Percentiles rank a stretch among this genome's conserved stretches.
phyloP scores from a whole-genome alignment of 1,139 yeast genomes.

The Kluyveromyces sp. region DNA sequence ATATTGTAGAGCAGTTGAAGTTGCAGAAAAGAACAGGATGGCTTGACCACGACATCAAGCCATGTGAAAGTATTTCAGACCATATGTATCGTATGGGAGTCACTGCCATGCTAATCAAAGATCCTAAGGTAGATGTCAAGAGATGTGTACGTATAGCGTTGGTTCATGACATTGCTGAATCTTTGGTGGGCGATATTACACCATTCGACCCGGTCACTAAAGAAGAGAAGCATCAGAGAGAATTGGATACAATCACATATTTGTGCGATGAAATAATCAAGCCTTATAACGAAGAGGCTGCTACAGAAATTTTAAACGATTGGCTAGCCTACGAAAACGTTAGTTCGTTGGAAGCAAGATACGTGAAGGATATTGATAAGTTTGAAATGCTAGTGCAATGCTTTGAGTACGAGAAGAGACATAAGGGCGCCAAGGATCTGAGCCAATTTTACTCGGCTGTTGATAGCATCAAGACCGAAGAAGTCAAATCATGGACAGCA shows the following conservation, averaged over 20 bases:
- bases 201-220: slow-evolving; percentile 73
- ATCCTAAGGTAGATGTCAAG: slow-evolving; percentile 37
- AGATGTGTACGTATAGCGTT: slow-evolving; percentile 80
- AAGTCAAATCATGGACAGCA: slow-evolving; percentile 64
- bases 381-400: slow-evolving; percentile 87
- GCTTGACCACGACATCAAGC: slow-evolving; percentile 65
- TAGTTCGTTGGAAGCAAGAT: slow-evolving; percentile 72
- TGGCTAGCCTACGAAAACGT: slow-evolving; percentile 92
- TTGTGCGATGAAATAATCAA: slow-evolving; percentile 47
- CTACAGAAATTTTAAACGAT: slow-evolving; percentile 57
- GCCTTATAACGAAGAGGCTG: slow-evolving; percentile 57
- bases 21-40: slow-evolving; percentile 88
- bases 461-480: slow-evolving; percentile 58
- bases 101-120: slow-evolving; percentile 65
- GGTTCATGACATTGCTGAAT: slow-evolving; percentile 91
- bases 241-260: slow-evolving; percentile 63
- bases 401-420: slow-evolving; percentile 75
- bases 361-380: slow-evolving; percentile 91
- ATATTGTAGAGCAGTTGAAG: slow-evolving; percentile 68
- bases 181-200: slow-evolving; percentile 90
- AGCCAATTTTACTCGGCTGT: slow-evolving; percentile 64
- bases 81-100: slow-evolving; percentile 97
- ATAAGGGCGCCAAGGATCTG: slow-evolving; percentile 49
- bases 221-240: slow-evolving; percentile 73
- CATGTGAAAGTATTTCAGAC: slow-evolving; percentile 72